Evolutionary conservation across 169 alveolate species (phyloP).

Genomic region (Plasmodium sp.): DNA sequence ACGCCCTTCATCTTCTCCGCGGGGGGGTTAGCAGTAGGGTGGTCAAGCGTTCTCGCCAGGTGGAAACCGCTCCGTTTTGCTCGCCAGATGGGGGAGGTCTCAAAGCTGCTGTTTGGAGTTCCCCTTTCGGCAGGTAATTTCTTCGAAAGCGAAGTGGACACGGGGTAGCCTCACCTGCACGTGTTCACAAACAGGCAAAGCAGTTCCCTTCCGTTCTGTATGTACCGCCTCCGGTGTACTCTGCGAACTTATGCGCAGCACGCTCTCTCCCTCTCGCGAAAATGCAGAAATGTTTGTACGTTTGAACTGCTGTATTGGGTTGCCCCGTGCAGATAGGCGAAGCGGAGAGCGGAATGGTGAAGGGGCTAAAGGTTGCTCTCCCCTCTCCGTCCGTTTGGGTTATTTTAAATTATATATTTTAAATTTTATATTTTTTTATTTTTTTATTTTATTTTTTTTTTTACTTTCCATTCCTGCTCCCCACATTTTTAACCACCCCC

Average conservation of each 20-base stretch:
- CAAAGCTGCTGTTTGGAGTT: neutral
- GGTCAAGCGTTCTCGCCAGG: neutral
- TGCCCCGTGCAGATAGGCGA: neutral
- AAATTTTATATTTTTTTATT: no score
- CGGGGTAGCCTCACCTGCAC: neutral
- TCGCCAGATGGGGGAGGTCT: neutral
- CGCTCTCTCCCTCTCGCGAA: neutral
- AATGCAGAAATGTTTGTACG: neutral
- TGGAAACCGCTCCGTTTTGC: neutral
- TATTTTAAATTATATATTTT: no score
- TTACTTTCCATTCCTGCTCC: neutral
- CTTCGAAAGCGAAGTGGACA: neutral
- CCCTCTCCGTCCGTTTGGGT: neutral
- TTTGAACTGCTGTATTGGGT: neutral
- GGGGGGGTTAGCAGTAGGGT: neutral
- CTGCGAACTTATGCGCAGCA: neutral
- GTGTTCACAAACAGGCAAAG: neutral
- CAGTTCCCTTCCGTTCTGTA: neutral
- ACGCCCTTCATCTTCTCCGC: slow-evolving; percentile 73
- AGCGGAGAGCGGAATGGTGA: neutral
- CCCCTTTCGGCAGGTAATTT: neutral
- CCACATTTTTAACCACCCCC: neutral
- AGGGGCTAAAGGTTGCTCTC: neutral
- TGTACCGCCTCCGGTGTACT: neutral
- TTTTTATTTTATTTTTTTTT: no score